Conservation (phyloP, 2,329 filamentous ascomycete genomes). For the Fusarium sp. region DNA sequence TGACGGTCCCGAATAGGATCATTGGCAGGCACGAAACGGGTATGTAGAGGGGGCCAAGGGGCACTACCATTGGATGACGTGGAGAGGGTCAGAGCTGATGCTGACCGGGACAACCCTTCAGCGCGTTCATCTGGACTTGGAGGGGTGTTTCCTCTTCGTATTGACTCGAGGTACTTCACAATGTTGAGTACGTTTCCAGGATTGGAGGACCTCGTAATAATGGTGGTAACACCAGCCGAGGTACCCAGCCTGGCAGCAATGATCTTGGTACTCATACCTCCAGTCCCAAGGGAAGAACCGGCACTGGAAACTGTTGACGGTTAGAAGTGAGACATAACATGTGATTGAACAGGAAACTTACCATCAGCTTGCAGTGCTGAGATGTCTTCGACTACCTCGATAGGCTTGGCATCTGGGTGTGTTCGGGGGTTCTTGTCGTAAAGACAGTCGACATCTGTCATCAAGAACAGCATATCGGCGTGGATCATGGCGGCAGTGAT, state of each 20-base stretch:
- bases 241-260: conserved; percentile 92
- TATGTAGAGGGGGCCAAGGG: conserved; percentile 78
- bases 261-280: conserved; percentile 98
- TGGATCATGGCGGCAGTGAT: conserved; percentile 98
- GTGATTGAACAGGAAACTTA: conserved; percentile 52
- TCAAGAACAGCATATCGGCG: conserved; percentile 95
- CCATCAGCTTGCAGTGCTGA: conserved; percentile 83
- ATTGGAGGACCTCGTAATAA: conserved; percentile 94
- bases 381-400: conserved; percentile 94
- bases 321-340: conserved; percentile 31
- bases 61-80: conserved; percentile 48
- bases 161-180: conserved; percentile 71
- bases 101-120: conserved; percentile 56
- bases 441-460: conserved; percentile 98
- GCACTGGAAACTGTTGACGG: conserved; percentile 78
- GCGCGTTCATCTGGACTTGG: conserved; percentile 48
- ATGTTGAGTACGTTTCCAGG: conserved; percentile 93
- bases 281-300: conserved; percentile 90
- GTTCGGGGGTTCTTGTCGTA: conserved; percentile 96
- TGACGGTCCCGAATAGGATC: conserved; percentile 92
- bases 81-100: conserved; percentile 58
- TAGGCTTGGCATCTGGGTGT: conserved; percentile 86
- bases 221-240: conserved; percentile 92
- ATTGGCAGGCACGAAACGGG: conserved; percentile 87
- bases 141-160: conserved; percentile 34